Evolutionary conservation across 2,329 filamentous ascomycete species (phyloP).

Genomic region (Penicillium sp.): DNA sequence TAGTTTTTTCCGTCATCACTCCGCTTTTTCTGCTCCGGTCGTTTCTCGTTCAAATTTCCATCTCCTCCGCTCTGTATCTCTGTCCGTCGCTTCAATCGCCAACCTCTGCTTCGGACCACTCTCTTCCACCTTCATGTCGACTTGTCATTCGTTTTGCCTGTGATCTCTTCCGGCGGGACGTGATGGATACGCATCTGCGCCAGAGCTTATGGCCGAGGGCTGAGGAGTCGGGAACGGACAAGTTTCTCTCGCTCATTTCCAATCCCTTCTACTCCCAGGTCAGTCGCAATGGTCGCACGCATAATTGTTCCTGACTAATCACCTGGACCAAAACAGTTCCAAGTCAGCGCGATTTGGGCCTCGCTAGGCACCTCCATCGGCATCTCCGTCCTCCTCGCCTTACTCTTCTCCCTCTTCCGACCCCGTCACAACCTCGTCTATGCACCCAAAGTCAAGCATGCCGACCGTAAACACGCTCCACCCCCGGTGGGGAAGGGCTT

Average conservation of each 20-base stretch:
- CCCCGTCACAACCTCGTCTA: conserved; percentile 93
- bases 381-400: conserved; percentile 71
- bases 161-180: conserved; percentile 16
- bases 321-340: conserved; percentile 48
- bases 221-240: conserved; percentile 34
- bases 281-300: conserved; percentile 24
- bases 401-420: conserved; percentile 85
- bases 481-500: conserved; percentile 84
- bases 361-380: conserved; percentile 80
- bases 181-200: conserved; percentile 37
- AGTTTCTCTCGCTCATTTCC: conserved; percentile 50
- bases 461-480: conserved; percentile 85
- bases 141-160: conserved; percentile 22
- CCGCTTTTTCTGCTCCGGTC: conserved; percentile 17
- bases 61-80: conserved; percentile 9
- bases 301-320: conserved; percentile 13
- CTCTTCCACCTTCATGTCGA: conserved; percentile 19
- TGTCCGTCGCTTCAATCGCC: conserved; percentile 10
- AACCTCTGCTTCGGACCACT: neutral
- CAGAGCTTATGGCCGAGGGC: conserved; percentile 31
- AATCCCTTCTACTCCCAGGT: conserved; percentile 51
- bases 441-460: conserved; percentile 89
- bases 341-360: conserved; percentile 69
- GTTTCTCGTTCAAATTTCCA: conserved; percentile 9
- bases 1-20: conserved; percentile 11